A percentile compares a stretch with the other conserved stretches of the same genome.
These are phyloP conservation scores for Fusarium sp. DNA, from an alignment of 2,329 filamentous ascomycete species.

Conservation along the genomic window DNA sequence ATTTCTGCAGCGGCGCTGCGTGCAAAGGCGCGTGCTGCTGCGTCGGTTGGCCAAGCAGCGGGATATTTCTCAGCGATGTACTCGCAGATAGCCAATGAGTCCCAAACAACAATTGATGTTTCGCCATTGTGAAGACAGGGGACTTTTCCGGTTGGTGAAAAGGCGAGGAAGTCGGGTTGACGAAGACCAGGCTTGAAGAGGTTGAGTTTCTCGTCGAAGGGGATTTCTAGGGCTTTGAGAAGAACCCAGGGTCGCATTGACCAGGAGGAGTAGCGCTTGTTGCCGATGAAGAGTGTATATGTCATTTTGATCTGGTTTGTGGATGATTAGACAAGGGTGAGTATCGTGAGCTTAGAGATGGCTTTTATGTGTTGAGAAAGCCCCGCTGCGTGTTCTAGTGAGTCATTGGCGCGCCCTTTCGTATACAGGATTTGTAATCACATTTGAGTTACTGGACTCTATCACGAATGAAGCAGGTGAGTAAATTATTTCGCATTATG, in stretches of 20 bases:
- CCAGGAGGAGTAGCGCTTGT: conserved; percentile 61
- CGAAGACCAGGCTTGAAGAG: conserved; percentile 47
- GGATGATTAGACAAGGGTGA: accelerated
- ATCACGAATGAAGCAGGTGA: background rate
- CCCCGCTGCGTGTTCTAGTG: conserved; percentile 10
- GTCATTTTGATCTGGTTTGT: conserved; percentile 42
- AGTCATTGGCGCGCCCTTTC: conserved; percentile 21
- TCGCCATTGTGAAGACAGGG: conserved; percentile 54
- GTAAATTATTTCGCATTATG: background rate
- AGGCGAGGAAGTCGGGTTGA: conserved; percentile 52
- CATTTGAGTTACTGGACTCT: background rate
- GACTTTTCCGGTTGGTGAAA: conserved; percentile 57
- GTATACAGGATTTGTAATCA: conserved; percentile 24
- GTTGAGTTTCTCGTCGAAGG: conserved; percentile 56
- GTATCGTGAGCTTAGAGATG: background rate
- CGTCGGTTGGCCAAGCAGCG: conserved; percentile 56
- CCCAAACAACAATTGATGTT: conserved; percentile 53
- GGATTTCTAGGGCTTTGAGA: conserved; percentile 56
- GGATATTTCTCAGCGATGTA: conserved; percentile 59
- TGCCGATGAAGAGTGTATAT: conserved; percentile 56
- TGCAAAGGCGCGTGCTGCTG: conserved; percentile 56
- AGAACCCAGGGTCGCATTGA: conserved; percentile 61
- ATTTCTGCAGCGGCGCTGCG: conserved; percentile 59
- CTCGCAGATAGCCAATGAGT: conserved; percentile 62
- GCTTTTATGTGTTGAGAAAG: conserved; percentile 17